phyloP scores from a whole-genome alignment of 2,329 filamentous ascomycete species.

The Aspergillus brunneoviolaceus region DNA sequence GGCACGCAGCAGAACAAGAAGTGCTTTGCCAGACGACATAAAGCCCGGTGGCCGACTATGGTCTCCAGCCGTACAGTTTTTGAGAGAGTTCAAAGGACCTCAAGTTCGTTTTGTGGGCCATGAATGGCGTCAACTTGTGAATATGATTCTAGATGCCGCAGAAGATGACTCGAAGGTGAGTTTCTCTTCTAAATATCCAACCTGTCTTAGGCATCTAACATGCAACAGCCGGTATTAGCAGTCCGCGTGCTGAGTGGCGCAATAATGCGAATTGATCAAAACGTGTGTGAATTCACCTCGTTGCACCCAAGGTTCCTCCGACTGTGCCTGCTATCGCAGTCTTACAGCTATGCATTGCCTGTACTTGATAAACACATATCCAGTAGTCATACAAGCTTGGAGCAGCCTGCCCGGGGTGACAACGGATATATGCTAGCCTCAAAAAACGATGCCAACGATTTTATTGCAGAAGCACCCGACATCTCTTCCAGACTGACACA shows the following conservation, averaged over 20 bases:
- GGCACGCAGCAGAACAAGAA: slow-evolving; percentile 35
- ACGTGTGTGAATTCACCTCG: slow-evolving; percentile 45
- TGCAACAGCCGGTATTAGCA: slow-evolving; percentile 38
- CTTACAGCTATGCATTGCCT: slow-evolving; percentile 41
- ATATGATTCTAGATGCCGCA: slow-evolving; percentile 32
- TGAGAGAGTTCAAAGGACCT: slow-evolving; percentile 53
- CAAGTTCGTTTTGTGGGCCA: slow-evolving; percentile 47
- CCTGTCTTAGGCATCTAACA: slow-evolving; percentile 12
- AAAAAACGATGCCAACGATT: slow-evolving; percentile 29
- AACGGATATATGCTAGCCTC: slow-evolving; percentile 30
- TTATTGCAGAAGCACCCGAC: slow-evolving; percentile 37
- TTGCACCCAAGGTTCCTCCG: slow-evolving; percentile 43
- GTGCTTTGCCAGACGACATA: slow-evolving; percentile 40
- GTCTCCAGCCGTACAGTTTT: slow-evolving; percentile 50
- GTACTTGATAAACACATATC: slow-evolving; percentile 45
- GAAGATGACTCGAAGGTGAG: slow-evolving; percentile 37
- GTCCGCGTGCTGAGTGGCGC: slow-evolving; percentile 44
- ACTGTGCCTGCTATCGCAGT: slow-evolving; percentile 43
- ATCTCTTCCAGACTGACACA: slow-evolving; percentile 43
- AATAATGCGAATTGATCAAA: slow-evolving; percentile 46
- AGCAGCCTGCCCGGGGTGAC: slow-evolving; percentile 25
- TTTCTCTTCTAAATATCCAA: not conserved
- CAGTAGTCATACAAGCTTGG: slow-evolving; percentile 37
- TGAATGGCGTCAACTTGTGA: slow-evolving; percentile 39
- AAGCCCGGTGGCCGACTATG: slow-evolving; percentile 50